Evolutionary conservation across 1,284 basidiomycete species (phyloP).

Genomic region (Heterobasidion irregulare): DNA sequence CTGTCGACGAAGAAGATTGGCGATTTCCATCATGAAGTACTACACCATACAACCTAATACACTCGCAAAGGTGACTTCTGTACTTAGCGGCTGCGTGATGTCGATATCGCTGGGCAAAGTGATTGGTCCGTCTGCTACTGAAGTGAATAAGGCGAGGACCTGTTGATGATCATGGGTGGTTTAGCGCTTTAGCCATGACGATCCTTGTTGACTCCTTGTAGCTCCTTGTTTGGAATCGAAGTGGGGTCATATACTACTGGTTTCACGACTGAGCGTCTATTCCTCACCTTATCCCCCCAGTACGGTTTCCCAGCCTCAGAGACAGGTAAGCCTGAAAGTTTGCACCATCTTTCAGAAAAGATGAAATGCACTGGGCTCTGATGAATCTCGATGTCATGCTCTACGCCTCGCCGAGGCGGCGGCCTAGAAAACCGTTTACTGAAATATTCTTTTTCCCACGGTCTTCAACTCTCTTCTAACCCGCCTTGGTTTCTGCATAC

Average conservation of each 20-base stretch:
- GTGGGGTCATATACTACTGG: too few species aligned
- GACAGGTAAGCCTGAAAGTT: too few species aligned
- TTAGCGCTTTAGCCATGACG: neutral
- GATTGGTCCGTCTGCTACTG: too few species aligned
- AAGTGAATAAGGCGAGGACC: neutral
- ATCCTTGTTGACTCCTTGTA: neutral
- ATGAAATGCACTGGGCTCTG: constrained; percentile 93
- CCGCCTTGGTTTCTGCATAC: neutral
- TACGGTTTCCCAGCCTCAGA: neutral
- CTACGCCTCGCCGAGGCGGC: constrained; percentile 60
- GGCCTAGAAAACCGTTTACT: constrained; percentile 89
- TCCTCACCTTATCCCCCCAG: too few species aligned
- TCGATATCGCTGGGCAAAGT: too few species aligned
- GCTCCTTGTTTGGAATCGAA: too few species aligned
- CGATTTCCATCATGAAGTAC: too few species aligned
- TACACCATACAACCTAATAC: too few species aligned
- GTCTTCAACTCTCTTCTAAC: neutral
- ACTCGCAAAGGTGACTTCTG: too few species aligned
- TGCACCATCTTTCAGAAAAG: constrained; percentile 15
- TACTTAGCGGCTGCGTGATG: too few species aligned
- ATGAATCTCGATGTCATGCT: constrained; percentile 56
- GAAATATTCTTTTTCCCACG: constrained; percentile 26
- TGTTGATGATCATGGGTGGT: neutral
- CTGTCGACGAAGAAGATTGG: too few species aligned
- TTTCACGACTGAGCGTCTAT: too few species aligned